Percentiles rank a stretch among this genome's conserved stretches.
Conservation (phyloP, 2,329 filamentous ascomycete genomes). For the Mycosphaerelloides madeirae region DNA sequence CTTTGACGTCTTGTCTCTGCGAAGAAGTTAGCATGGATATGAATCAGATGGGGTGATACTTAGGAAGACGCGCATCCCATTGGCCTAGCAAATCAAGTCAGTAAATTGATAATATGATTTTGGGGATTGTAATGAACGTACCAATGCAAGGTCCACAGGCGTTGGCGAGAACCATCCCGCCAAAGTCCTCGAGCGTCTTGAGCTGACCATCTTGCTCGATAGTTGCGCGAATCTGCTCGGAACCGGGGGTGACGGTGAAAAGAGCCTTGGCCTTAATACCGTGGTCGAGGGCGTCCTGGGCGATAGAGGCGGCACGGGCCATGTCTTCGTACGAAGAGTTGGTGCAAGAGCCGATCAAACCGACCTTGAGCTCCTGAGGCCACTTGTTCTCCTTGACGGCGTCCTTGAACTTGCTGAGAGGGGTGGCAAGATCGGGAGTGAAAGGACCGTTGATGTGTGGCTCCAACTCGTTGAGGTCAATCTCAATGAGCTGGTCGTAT, state of each 20-base stretch:
- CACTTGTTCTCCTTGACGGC: slow-evolving; percentile 91
- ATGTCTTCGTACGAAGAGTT: slow-evolving; percentile 89
- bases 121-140: slow-evolving; percentile 7
- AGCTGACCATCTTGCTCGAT: slow-evolving; percentile 65
- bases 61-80: no score
- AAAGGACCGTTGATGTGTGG: slow-evolving; percentile 98
- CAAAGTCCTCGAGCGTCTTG: slow-evolving; percentile 92
- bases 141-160: slow-evolving; percentile 88
- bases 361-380: slow-evolving; percentile 95
- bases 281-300: slow-evolving; percentile 82
- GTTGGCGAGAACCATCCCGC: slow-evolving; percentile 90
- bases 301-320: slow-evolving; percentile 87
- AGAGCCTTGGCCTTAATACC: slow-evolving; percentile 89
- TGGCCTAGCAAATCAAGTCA: slow-evolving; percentile 45
- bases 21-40: no score
- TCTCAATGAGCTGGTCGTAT: slow-evolving; percentile 94
- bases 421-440: slow-evolving; percentile 95
- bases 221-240: slow-evolving; percentile 92
- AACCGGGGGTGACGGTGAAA: slow-evolving; percentile 94
- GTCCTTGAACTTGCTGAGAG: slow-evolving; percentile 95
- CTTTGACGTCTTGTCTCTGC: no score
- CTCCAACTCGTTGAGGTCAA: slow-evolving; percentile 91
- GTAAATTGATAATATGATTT: neutral
- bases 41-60: no score
- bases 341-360: slow-evolving; percentile 96